phyloP scores from a whole-genome alignment of 129 eudicot species.

The Smallanthus sonchifolius region DNA sequence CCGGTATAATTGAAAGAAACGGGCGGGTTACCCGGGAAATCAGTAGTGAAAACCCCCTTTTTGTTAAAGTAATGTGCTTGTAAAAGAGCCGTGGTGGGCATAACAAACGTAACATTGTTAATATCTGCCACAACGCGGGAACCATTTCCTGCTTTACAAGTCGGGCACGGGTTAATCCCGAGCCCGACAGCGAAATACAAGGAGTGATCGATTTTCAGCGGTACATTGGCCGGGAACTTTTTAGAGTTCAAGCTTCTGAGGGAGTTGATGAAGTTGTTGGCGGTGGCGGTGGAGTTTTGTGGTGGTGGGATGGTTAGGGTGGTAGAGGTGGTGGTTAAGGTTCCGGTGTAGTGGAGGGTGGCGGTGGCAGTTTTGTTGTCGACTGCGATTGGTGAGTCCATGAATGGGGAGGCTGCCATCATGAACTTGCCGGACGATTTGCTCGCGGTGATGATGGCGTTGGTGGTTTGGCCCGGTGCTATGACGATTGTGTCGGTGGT shows the following conservation, averaged over 20 bases:
- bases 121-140: constrained; percentile 61
- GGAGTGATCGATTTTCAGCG: constrained; percentile 60
- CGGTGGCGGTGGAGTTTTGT: constrained; percentile 60
- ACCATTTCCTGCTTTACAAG: constrained; percentile 66
- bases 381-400: constrained; percentile 67
- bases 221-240: constrained; percentile 60
- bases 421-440: constrained; percentile 51
- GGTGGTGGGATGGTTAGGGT: constrained; percentile 52
- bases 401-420: constrained; percentile 65
- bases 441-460: constrained; percentile 49
- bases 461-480: constrained; percentile 87
- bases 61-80: constrained; percentile 66
- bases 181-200: constrained; percentile 65
- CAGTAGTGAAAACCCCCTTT: constrained; percentile 70
- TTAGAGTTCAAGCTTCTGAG: constrained; percentile 68
- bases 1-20: constrained; percentile 55
- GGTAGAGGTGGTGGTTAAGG: constrained; percentile 38
- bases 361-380: constrained; percentile 76
- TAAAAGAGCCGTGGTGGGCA: constrained; percentile 65
- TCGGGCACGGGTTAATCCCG: constrained; percentile 64
- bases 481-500: constrained; percentile 54
- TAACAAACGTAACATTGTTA: constrained; percentile 71
- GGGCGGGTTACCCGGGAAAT: constrained; percentile 76
- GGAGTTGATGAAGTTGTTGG: constrained; percentile 55
- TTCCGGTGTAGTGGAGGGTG: constrained; percentile 63